Percentiles rank a stretch among this genome's conserved stretches.
Conservation (phyloP, 1,139 yeast species). For the Scheffersomyces titani region DNA sequence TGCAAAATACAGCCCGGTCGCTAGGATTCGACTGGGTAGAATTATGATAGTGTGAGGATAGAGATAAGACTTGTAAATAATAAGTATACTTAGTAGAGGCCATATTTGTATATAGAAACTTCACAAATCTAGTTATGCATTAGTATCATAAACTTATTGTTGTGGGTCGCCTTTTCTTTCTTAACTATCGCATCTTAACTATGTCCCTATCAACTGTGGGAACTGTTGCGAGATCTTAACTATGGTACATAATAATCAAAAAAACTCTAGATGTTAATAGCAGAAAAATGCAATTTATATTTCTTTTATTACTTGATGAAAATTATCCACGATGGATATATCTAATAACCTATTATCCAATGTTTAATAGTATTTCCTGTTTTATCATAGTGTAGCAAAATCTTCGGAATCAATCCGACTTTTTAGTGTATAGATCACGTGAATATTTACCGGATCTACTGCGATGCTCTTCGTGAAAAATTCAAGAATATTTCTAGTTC, state of each 20-base stretch:
- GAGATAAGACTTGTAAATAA: neutral
- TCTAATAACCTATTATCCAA: too few species aligned
- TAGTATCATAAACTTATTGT: too few species aligned
- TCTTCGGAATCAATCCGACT: neutral
- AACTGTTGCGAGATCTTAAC: neutral
- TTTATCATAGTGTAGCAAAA: too few species aligned
- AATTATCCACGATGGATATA: too few species aligned
- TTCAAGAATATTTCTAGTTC: neutral
- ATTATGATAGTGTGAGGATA: neutral
- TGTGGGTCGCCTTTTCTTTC: too few species aligned
- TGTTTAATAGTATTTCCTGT: too few species aligned
- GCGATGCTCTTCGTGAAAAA: constrained; percentile 9
- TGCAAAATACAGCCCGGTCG: constrained; percentile 42
- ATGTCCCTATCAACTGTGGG: neutral
- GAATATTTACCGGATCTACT: neutral
- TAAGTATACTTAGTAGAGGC: neutral
- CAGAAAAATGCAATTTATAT: neutral
- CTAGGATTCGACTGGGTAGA: constrained; percentile 35
- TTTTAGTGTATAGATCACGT: neutral
- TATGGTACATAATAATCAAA: neutral
- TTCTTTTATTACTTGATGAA: too few species aligned
- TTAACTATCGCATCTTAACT: too few species aligned
- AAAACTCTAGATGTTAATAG: neutral
- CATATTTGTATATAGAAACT: neutral
- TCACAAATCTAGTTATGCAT: neutral